Percentiles rank a stretch among this genome's conserved stretches.
Conservation (phyloP, 2,329 filamentous ascomycete genomes). For the Cladosporium oxysporum region DNA sequence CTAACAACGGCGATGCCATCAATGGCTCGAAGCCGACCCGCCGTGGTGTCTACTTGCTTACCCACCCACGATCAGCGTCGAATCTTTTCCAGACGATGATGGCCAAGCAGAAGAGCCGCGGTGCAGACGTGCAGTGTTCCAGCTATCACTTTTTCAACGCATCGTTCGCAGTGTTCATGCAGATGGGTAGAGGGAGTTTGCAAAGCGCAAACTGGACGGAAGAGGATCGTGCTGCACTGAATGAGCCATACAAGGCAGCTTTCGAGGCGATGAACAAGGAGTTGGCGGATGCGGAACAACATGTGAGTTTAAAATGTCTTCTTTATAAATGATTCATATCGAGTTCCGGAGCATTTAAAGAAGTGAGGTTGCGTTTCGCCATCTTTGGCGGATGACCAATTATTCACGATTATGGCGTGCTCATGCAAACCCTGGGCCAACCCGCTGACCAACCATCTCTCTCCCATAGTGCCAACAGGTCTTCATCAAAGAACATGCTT, state of each 20-base stretch:
- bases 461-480: constrained; percentile 5
- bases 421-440: background rate
- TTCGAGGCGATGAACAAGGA: background rate
- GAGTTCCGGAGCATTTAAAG: background rate
- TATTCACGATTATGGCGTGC: constrained; percentile 11
- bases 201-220: background rate
- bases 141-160: constrained; percentile 18
- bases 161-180: background rate
- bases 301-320: background rate
- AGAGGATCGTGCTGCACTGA: background rate
- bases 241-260: constrained; percentile 6
- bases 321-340: background rate
- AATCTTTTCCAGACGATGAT: constrained; percentile 18
- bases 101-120: constrained; percentile 9
- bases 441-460: background rate
- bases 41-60: constrained; percentile 16
- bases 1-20: background rate
- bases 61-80: constrained; percentile 10
- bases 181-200: constrained; percentile 1
- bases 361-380: constrained; percentile 14
- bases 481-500: constrained; percentile 16
- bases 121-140: constrained; percentile 4
- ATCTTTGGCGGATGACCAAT: background rate
- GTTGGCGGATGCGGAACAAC: background rate
- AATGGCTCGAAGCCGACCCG: background rate